phyloP scores from a whole-genome alignment of 2,329 filamentous ascomycete species.

The Hysterium pulicare region DNA sequence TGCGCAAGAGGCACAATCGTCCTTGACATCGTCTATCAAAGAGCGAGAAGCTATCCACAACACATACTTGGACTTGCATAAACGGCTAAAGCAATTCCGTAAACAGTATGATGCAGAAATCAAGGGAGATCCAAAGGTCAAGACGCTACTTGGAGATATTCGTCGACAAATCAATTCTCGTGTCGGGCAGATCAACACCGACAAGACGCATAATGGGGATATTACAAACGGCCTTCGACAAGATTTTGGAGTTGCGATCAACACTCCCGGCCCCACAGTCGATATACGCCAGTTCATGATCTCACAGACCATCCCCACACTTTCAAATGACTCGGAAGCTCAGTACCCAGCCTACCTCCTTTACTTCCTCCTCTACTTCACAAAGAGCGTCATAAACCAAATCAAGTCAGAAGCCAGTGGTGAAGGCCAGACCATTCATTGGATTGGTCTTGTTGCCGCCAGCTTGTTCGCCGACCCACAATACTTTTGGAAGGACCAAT shows the following conservation, averaged over 20 bases:
- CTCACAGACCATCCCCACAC: constrained; percentile 25
- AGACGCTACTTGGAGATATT: constrained; percentile 31
- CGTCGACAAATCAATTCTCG: constrained; percentile 28
- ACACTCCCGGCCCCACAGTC: constrained; percentile 24
- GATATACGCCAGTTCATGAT: constrained; percentile 37
- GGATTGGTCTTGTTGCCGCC: constrained; percentile 72
- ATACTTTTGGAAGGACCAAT: constrained; percentile 64
- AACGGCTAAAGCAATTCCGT: constrained; percentile 36
- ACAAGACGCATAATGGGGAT: constrained; percentile 22
- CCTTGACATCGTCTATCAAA: constrained; percentile 11
- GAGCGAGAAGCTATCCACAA: constrained; percentile 29
- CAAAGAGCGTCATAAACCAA: constrained; percentile 69
- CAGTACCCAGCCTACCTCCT: constrained; percentile 50
- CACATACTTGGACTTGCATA: constrained; percentile 34
- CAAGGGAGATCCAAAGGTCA: constrained; percentile 20
- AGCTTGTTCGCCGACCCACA: constrained; percentile 69
- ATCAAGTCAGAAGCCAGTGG: constrained; percentile 39
- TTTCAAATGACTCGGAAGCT: constrained; percentile 26
- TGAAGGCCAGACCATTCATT: constrained; percentile 57
- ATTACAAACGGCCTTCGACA: constrained; percentile 4
- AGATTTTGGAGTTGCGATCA: constrained; percentile 21
- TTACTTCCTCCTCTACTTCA: constrained; percentile 72
- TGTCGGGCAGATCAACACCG: constrained; percentile 33
- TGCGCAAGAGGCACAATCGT: constrained; percentile 1
- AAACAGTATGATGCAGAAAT: constrained; percentile 24